Percentiles rank a stretch among this genome's conserved stretches.
phyloP scores from a whole-genome alignment of 768 basidiomycete genomes.

The Mrakia blollopis region DNA sequence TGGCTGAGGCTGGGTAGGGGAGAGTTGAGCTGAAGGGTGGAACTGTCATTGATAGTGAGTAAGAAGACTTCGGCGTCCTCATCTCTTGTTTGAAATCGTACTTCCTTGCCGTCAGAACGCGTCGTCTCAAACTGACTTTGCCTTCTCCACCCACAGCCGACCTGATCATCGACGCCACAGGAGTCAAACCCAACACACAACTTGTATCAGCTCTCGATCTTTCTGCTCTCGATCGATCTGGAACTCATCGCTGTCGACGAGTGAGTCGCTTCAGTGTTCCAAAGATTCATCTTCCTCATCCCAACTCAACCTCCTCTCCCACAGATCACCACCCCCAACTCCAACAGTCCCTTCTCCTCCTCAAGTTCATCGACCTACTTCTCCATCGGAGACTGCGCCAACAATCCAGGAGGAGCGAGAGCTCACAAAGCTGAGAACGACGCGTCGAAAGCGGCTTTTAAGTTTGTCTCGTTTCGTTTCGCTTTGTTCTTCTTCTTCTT shows the following conservation, averaged over 20 bases:
- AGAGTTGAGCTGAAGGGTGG: neutral
- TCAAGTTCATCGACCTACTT: slow-evolving; percentile 18
- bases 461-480: neutral
- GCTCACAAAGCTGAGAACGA: neutral
- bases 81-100: no score
- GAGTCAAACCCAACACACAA: neutral
- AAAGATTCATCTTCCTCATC: no score
- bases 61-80: no score
- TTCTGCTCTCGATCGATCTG: neutral
- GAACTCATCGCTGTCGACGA: neutral
- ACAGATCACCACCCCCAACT: no score
- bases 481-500: neutral
- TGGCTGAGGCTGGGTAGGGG: neutral
- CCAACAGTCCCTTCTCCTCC: neutral
- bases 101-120: no score
- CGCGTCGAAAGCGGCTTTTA: neutral
- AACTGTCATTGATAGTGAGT: neutral
- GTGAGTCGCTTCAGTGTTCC: no score
- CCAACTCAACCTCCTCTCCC: no score
- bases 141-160: neutral
- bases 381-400: slow-evolving; percentile 23
- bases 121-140: neutral
- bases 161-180: neutral
- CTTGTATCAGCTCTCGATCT: neutral
- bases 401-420: slow-evolving; percentile 5